phyloP scores from a whole-genome alignment of 2,329 filamentous ascomycete species.

The Colletotrichum coccodes region DNA sequence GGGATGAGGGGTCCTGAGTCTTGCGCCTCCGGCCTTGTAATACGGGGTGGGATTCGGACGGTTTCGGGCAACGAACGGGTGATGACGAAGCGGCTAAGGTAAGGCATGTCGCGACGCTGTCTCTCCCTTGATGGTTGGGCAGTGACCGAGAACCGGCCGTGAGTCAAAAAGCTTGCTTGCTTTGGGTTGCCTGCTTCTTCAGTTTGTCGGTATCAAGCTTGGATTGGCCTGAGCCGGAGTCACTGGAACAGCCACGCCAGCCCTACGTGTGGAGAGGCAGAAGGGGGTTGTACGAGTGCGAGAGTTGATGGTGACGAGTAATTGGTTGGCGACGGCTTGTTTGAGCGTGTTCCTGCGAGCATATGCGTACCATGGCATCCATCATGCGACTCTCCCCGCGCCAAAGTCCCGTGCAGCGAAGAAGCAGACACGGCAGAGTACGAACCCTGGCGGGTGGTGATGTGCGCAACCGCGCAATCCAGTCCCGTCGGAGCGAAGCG shows the following conservation, averaged over 20 bases:
- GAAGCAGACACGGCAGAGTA: neutral
- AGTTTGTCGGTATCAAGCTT: neutral
- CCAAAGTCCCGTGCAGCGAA: constrained; percentile 28
- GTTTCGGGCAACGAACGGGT: neutral
- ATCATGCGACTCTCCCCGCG: constrained; percentile 26
- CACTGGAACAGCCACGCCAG: constrained; percentile 16
- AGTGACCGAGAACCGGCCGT: constrained; percentile 1
- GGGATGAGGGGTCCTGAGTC: neutral
- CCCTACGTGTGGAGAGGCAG: constrained; percentile 28
- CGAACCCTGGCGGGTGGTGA: neutral
- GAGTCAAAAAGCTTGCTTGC: constrained; percentile 30
- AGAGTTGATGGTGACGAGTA: constrained; percentile 11
- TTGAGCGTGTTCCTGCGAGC: constrained; percentile 25
- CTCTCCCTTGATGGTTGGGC: neutral
- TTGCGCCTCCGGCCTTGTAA: neutral
- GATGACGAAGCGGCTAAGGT: constrained; percentile 13
- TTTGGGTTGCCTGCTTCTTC: constrained; percentile 30
- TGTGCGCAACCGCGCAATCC: constrained; percentile 28
- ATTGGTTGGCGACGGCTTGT: constrained; percentile 22
- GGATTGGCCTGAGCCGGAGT: neutral
- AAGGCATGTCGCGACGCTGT: neutral
- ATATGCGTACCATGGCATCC: neutral
- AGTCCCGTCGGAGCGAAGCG: constrained; percentile 18
- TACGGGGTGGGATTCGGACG: constrained; percentile 8
- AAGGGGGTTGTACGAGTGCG: neutral